Percentiles rank a stretch among this genome's conserved stretches.
These are phyloP conservation scores for Colletotrichum theobromicola DNA, from an alignment of 2,329 filamentous ascomycete species.

Conservation along the genomic window DNA sequence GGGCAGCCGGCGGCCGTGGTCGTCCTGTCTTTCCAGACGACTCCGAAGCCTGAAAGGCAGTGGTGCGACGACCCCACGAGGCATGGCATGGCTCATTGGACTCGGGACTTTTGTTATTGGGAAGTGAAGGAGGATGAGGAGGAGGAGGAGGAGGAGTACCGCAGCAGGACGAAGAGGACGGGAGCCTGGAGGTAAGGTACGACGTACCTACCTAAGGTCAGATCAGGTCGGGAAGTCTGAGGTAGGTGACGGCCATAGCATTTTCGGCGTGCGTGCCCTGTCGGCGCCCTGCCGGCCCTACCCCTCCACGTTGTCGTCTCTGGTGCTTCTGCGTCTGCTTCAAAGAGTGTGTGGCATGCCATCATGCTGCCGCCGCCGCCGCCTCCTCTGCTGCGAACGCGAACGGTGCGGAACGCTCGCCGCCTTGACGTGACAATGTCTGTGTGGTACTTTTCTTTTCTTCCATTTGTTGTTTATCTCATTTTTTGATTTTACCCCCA, in stretches of 20 bases:
- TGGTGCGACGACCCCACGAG: constrained; percentile 7
- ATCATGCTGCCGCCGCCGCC: neutral
- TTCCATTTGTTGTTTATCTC: neutral
- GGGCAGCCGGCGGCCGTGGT: neutral
- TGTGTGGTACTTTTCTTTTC: neutral
- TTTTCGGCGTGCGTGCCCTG: constrained; percentile 16
- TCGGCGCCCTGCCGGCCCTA: constrained; percentile 17
- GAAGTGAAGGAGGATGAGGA: neutral
- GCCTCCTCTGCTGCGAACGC: neutral
- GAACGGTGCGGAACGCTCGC: neutral
- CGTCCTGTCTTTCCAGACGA: constrained; percentile 3
- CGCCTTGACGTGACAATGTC: constrained; percentile 6
- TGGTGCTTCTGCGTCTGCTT: neutral
- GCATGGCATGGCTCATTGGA: neutral
- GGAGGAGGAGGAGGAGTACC: too few species aligned
- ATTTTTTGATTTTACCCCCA: neutral
- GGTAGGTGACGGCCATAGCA: neutral
- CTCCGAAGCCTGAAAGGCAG: neutral
- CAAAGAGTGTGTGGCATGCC: neutral
- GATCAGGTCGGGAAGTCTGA: neutral
- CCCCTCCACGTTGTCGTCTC: neutral
- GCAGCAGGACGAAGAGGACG: too few species aligned
- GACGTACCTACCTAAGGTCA: neutral
- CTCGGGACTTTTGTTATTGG: too few species aligned
- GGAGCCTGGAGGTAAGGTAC: neutral